Conservation (phyloP, 2,329 filamentous ascomycete genomes). For the Pseudogymnoascus sp. region DNA sequence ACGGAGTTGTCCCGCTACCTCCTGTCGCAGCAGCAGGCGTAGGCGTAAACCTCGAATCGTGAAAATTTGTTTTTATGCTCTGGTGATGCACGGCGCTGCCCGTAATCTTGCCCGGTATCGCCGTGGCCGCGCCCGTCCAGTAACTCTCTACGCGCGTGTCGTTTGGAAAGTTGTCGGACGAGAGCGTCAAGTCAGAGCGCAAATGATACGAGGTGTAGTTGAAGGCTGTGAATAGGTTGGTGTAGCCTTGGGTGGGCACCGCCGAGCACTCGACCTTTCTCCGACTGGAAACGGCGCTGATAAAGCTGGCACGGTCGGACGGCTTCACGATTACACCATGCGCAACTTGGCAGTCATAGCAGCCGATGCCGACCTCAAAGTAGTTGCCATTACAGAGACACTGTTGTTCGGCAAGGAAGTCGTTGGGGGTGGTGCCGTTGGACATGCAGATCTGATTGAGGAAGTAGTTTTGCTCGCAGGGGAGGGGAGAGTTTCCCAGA, state of each 20-base stretch:
- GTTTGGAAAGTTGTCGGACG: slow-evolving; percentile 8
- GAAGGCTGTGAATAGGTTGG: background rate
- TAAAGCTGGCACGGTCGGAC: background rate
- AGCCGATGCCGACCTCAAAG: slow-evolving; percentile 1
- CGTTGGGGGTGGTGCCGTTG: slow-evolving; percentile 10
- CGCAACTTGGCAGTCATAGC: background rate
- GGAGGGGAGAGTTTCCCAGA: background rate
- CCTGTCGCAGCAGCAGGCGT: background rate
- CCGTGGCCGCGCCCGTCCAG: background rate
- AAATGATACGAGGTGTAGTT: background rate
- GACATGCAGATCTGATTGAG: background rate
- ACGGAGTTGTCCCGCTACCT: background rate
- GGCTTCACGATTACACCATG: background rate
- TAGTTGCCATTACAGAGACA: slow-evolving; percentile 12
- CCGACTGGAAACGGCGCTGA: background rate
- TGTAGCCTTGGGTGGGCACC: background rate
- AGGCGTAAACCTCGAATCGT: background rate
- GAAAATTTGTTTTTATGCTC: background rate
- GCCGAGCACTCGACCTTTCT: background rate
- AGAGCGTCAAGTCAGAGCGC: background rate
- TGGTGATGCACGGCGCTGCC: background rate
- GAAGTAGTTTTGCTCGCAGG: background rate
- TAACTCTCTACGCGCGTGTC: slow-evolving; percentile 6
- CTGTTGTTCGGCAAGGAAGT: slow-evolving; percentile 13
- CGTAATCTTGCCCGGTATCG: slow-evolving; percentile 6